Conservation (phyloP, 257 asterid species). For the Paraleonurus japonicus region DNA sequence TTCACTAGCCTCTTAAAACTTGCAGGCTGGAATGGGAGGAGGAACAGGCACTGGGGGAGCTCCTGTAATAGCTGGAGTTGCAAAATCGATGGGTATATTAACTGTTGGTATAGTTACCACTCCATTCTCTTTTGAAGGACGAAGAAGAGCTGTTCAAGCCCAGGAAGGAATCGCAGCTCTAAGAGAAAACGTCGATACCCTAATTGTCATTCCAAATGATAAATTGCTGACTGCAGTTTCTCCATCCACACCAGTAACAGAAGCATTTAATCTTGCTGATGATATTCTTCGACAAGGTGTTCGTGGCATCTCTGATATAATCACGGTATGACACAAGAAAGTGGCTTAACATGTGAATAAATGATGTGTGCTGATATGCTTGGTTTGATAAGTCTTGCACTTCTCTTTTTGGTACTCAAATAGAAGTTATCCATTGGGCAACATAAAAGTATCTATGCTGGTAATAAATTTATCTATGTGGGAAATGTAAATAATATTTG, state of each 20-base stretch:
- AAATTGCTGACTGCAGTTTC: slow-evolving; percentile 95
- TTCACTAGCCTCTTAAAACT: slow-evolving; percentile 23
- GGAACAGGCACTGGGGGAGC: slow-evolving; percentile 99
- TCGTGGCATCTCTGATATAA: slow-evolving; percentile 98
- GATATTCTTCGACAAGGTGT: slow-evolving; percentile 99
- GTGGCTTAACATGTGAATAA: slow-evolving; percentile 7
- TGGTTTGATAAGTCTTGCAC: neutral
- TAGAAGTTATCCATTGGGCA: neutral
- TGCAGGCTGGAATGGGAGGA: slow-evolving; percentile 99
- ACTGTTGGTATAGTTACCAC: slow-evolving; percentile 98
- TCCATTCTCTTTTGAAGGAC: slow-evolving; percentile 98
- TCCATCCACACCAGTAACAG: slow-evolving; percentile 95
- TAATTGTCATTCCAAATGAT: slow-evolving; percentile 96
- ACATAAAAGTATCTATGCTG: neutral
- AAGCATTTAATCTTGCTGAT: slow-evolving; percentile 99
- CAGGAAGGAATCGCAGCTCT: slow-evolving; percentile 99
- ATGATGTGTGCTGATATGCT: neutral
- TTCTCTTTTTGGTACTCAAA: neutral
- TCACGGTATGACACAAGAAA: slow-evolving; percentile 57
- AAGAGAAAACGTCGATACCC: slow-evolving; percentile 94
- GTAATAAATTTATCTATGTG: neutral
- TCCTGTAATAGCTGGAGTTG: slow-evolving; percentile 91
- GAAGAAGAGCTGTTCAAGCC: slow-evolving; percentile 96
- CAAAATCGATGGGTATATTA: slow-evolving; percentile 94
- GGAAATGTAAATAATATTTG: neutral